phyloP scores from a whole-genome alignment of 257 asterid genomes.

The Ilex aquifolium region DNA sequence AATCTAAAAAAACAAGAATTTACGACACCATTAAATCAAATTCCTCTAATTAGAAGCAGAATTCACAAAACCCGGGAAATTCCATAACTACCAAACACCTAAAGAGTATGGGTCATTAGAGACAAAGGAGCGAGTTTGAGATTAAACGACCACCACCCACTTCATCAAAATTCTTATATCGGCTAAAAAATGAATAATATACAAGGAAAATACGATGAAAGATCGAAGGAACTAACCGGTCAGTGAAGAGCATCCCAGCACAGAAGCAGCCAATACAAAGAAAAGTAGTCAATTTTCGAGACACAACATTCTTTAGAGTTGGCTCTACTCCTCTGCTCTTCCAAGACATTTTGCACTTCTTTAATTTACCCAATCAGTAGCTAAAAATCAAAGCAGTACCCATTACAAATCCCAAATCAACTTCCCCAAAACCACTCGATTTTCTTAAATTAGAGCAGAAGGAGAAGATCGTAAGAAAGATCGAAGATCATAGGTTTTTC shows the following conservation, averaged over 20 bases:
- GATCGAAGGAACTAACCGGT: conserved; percentile 49
- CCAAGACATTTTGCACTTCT: conserved; percentile 57
- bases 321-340: conserved; percentile 77
- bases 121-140: too few relatives aligned
- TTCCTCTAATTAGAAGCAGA: too few relatives aligned
- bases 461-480: background rate
- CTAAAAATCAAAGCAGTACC: conserved; percentile 24
- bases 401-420: conserved; percentile 27
- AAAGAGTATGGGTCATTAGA: too few relatives aligned
- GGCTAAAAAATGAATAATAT: background rate
- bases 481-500: too few relatives aligned
- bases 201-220: conserved; percentile 3
- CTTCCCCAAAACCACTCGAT: background rate
- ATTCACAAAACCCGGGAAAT: too few relatives aligned
- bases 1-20: too few relatives aligned
- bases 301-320: conserved; percentile 34
- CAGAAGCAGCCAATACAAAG: conserved; percentile 86
- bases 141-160: too few relatives aligned
- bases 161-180: too few relatives aligned
- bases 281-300: conserved; percentile 55
- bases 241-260: conserved; percentile 93
- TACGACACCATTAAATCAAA: too few relatives aligned
- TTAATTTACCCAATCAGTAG: conserved; percentile 22
- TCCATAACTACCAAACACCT: too few relatives aligned
- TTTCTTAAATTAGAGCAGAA: background rate